Evolutionary conservation across 1,284 basidiomycete genomes (phyloP), one percentile per base, ranked within the genome.

Genomic region (Cutaneotrichosporon sp.): DNA sequence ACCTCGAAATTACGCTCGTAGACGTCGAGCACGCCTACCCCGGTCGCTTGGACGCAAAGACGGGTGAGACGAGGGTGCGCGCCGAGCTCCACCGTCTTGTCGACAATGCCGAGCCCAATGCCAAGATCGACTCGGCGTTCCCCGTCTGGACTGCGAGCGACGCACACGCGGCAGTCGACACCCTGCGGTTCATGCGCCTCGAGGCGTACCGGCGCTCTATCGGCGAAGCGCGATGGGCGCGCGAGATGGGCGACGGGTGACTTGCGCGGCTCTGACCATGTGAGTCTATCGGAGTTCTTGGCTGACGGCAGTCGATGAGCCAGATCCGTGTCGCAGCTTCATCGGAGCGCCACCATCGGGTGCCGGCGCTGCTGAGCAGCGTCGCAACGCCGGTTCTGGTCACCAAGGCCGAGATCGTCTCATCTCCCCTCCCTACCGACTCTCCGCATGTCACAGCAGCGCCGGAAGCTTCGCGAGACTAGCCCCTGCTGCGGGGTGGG

Each of bases 51-150:
- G 47, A 16, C 7, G 47, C 13, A 6, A 27, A 27, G 25, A 10
- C 16, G 6, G 27, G 25, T 10, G 47, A 50, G 27, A 18, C 20
- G 47, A 29, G 47, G 47, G 25, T 18, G 3, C 47, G 47, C 25
- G 27, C 7, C 18, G 47, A 50, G 27, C 47, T 50, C 25, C 47
- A 50, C 16, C 47, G 47, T 27, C 47, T 50, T 1, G 47, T 50
- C 18, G 25, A 18, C 47, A 16, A 9, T 4, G 47, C 25, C 14
- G 47, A 50, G 47, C 47, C 27, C 24, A 50, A 50, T 31, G 47
- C 27, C 47, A 50, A 50, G 47, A 50, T 50, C 18, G 27, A 50
- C 16, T 27, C 27, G 3, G 47, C 47, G 25, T 50, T 50, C 27
- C 47, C 47, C 4, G 27, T 16, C 25, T 50, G 47, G 47, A 29